Percentiles rank a stretch among this genome's conserved stretches.
These are phyloP conservation scores for Scopulariopsis brevicaulis DNA, from an alignment of 2,329 filamentous ascomycete species.

Conservation along the genomic window DNA sequence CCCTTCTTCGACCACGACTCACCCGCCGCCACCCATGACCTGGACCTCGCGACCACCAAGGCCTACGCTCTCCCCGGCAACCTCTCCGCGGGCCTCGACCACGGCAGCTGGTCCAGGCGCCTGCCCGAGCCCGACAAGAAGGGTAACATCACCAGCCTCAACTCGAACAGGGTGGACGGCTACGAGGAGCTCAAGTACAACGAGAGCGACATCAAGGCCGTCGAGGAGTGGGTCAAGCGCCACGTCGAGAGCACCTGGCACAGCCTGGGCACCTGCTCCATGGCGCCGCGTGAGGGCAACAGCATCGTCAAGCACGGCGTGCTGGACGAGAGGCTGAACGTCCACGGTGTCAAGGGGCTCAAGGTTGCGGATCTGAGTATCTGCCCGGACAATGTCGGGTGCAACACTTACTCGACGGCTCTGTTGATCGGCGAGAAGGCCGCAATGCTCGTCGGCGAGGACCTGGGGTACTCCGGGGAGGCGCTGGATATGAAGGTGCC, in stretches of 20 bases:
- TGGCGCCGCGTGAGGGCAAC: constrained; percentile 67
- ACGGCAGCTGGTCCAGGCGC: constrained; percentile 59
- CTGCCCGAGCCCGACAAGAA: constrained; percentile 40
- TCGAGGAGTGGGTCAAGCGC: constrained; percentile 60
- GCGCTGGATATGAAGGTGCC: constrained; percentile 70
- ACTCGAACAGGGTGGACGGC: constrained; percentile 49
- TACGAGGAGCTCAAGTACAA: constrained; percentile 56
- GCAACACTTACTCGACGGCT: constrained; percentile 29
- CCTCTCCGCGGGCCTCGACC: constrained; percentile 58
- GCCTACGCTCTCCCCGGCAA: constrained; percentile 64
- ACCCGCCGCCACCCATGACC: constrained; percentile 56
- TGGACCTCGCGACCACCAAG: constrained; percentile 67
- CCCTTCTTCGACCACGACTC: constrained; percentile 64
- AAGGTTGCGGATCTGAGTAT: constrained; percentile 26
- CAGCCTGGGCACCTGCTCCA: constrained; percentile 42
- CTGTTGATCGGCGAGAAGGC: constrained; percentile 47
- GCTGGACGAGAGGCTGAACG: constrained; percentile 62
- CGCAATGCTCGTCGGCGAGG: constrained; percentile 58
- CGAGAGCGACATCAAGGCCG: constrained; percentile 48
- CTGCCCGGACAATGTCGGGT: constrained; percentile 27
- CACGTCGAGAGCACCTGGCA: constrained; percentile 64
- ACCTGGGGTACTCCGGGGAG: constrained; percentile 60
- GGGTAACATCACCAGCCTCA: constrained; percentile 36
- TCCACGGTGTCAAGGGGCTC: constrained; percentile 25
- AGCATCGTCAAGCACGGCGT: constrained; percentile 73